phyloP scores from a whole-genome alignment of 1,284 basidiomycete species.

The Trametes sp. region DNA sequence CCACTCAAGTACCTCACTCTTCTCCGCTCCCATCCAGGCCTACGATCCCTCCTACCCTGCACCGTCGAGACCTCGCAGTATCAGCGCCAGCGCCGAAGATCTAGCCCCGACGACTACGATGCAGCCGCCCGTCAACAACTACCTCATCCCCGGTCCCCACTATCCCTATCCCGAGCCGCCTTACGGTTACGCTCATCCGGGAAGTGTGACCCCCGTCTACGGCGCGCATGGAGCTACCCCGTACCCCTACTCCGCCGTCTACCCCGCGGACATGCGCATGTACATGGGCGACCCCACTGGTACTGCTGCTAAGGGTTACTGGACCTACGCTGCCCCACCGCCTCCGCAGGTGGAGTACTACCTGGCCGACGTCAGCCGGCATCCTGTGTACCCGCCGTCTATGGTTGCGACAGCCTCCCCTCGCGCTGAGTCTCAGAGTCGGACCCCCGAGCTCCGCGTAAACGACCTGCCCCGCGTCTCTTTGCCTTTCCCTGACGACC shows the following conservation, averaged over 20 bases:
- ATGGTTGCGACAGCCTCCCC: conserved; percentile 12
- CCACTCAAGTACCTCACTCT: conserved; percentile 17
- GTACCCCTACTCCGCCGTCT: conserved; percentile 24
- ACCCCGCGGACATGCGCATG: conserved; percentile 10
- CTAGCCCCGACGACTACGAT: conserved; percentile 16
- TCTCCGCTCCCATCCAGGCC: conserved; percentile 6
- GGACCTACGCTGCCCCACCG: conserved; percentile 31
- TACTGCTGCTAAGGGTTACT: conserved; percentile 17
- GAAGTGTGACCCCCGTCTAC: conserved; percentile 15
- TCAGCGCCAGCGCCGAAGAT: conserved; percentile 34
- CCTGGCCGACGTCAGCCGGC: conserved; percentile 19
- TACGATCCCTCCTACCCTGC: conserved; percentile 30
- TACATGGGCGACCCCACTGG: conserved; percentile 9
- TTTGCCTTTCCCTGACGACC: conserved; percentile 7
- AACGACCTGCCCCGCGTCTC: neutral
- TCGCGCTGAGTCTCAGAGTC: conserved; percentile 8
- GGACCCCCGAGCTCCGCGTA: conserved; percentile 4
- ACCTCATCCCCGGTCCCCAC: conserved; percentile 7
- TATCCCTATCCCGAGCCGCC: conserved; percentile 25
- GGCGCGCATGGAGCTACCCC: conserved; percentile 12
- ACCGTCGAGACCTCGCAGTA: conserved; percentile 34
- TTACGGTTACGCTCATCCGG: conserved; percentile 25
- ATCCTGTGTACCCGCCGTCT: conserved; percentile 12
- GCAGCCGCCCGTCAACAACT: conserved; percentile 17
- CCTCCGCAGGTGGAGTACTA: conserved; percentile 31